Percentiles rank a stretch among this genome's conserved stretches.
These are phyloP conservation scores for Apiosordaria backusii DNA, from an alignment of 495 filamentous ascomycete species.

Conservation along the genomic window DNA sequence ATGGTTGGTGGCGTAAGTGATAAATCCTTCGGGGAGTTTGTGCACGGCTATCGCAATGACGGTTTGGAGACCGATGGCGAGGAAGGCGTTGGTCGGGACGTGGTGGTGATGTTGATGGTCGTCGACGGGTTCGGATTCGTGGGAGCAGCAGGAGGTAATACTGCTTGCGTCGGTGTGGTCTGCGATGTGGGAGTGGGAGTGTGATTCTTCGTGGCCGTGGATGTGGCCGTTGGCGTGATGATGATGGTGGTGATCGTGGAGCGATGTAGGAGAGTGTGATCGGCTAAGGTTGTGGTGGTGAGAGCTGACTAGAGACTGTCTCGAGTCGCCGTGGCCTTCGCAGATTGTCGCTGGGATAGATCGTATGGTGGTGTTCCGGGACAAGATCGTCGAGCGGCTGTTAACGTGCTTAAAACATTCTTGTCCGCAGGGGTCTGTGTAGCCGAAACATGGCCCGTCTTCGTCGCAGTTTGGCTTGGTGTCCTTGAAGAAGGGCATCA, in stretches of 20 bases:
- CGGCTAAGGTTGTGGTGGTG: constrained; percentile 27
- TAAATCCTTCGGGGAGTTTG: constrained; percentile 97
- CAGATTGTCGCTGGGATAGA: constrained; percentile 5
- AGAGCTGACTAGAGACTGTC: constrained; percentile 25
- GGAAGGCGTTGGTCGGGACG: constrained; percentile 90
- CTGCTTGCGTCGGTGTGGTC: constrained; percentile 3
- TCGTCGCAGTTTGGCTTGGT: constrained; percentile 68
- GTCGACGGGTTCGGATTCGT: constrained; percentile 29
- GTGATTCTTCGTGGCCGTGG: constrained; percentile 12
- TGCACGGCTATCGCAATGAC: constrained; percentile 91
- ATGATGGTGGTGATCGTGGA: constrained; percentile 17
- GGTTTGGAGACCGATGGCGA: constrained; percentile 89
- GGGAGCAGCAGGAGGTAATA: constrained; percentile 17
- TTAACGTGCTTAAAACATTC: constrained; percentile 65
- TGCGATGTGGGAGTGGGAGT: constrained; percentile 30
- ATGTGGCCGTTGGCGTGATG: constrained; percentile 12
- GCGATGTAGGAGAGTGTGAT: constrained; percentile 27
- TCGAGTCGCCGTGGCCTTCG: constrained; percentile 25
- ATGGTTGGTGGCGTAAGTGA: constrained; percentile 97
- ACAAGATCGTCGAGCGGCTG: constrained; percentile 24
- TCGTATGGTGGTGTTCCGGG: constrained; percentile 27
- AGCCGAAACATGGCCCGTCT: constrained; percentile 75
- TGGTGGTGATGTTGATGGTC: constrained; percentile 80
- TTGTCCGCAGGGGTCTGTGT: constrained; percentile 77
- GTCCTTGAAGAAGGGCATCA: constrained; percentile 64